A percentile compares a stretch with the other conserved stretches of the same genome.
Conservation (phyloP, 176 grass and related monocot species). For the Bolboschoenus planiculmis region DNA sequence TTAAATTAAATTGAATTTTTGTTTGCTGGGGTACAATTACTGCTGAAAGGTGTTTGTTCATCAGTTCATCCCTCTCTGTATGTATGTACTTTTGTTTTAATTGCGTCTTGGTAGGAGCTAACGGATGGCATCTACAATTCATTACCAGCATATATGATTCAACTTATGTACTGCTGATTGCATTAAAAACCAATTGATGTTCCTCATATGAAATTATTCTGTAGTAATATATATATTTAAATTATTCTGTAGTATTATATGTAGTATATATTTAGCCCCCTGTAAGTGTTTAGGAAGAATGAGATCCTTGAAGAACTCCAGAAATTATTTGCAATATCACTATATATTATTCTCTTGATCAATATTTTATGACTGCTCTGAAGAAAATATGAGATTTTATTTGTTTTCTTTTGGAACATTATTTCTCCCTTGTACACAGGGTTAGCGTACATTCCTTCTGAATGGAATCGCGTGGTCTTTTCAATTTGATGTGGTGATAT, state of each 20-base stretch:
- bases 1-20: neutral
- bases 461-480: too few relatives aligned
- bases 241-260: too few relatives aligned
- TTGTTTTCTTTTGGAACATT: too few relatives aligned
- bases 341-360: too few relatives aligned
- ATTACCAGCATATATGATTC: neutral
- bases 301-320: neutral
- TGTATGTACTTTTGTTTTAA: neutral
- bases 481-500: neutral
- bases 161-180: neutral
- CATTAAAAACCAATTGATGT: neutral
- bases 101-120: neutral
- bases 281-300: neutral
- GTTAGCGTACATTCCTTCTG: too few relatives aligned
- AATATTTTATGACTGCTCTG: too few relatives aligned
- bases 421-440: too few relatives aligned
- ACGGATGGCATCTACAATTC: slow-evolving; percentile 1
- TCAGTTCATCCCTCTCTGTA: neutral
- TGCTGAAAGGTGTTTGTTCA: neutral
- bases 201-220: too few relatives aligned
- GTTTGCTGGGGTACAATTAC: neutral
- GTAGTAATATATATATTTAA: too few relatives aligned
- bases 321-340: neutral
- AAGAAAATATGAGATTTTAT: too few relatives aligned
- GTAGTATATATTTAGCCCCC: too few relatives aligned